Conservation (phyloP, 2,329 filamentous ascomycete species). For the Xylaria sp. region DNA sequence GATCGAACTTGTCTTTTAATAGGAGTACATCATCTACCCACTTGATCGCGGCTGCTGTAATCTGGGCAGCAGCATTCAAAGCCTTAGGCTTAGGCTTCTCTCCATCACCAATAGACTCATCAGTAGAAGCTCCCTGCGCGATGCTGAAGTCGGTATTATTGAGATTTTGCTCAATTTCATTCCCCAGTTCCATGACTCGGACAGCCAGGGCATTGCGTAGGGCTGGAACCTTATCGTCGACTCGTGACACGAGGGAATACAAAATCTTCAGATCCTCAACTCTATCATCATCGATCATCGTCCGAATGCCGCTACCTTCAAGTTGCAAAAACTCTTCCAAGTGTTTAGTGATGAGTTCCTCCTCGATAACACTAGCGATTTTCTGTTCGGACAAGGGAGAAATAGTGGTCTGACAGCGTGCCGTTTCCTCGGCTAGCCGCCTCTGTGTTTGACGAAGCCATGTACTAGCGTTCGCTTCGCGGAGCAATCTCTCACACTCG, state of each 20-base stretch:
- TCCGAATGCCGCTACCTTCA: conserved; percentile 82
- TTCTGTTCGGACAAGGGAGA: conserved; percentile 76
- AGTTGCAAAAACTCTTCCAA: conserved; percentile 84
- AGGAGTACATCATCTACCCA: conserved; percentile 93
- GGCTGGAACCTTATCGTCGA: conserved; percentile 77
- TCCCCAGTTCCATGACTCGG: conserved; percentile 81
- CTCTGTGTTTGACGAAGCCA: conserved; percentile 82
- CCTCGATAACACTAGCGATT: conserved; percentile 80
- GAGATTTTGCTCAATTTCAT: conserved; percentile 79
- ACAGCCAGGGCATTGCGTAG: conserved; percentile 76
- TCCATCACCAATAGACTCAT: conserved; percentile 58
- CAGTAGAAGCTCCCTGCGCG: conserved; percentile 46
- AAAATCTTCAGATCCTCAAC: conserved; percentile 81
- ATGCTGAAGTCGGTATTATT: conserved; percentile 64
- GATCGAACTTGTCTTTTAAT: conserved; percentile 91
- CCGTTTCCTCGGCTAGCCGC: conserved; percentile 81
- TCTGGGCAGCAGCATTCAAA: conserved; percentile 72
- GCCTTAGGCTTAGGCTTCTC: conserved; percentile 61
- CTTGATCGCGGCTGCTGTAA: conserved; percentile 86
- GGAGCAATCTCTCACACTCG: conserved; percentile 79
- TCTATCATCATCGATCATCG: conserved; percentile 93
- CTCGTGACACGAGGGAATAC: conserved; percentile 79
- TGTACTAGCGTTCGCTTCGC: conserved; percentile 79
- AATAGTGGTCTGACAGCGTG: conserved; percentile 84
- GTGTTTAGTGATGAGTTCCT: conserved; percentile 80